Base-by-base conservation (phyloP, 371 early-diverging fungal species). In the Thermomucor indicae-seudaticae region DNA sequence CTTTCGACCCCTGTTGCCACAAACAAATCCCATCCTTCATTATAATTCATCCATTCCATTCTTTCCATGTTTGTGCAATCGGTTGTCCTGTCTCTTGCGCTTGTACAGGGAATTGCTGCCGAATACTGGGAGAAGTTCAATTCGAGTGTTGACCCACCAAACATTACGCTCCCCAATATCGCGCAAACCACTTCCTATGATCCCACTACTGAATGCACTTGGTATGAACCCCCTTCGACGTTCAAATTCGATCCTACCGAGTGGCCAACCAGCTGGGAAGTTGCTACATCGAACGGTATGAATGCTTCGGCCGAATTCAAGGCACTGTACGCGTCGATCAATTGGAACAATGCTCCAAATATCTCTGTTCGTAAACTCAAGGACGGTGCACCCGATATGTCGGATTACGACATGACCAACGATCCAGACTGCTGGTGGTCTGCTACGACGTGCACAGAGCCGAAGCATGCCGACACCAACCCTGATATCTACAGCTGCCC, bases 391-490 rank as follows among this genome's bases (percentile, higher is more conserved):
- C 41, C 59, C 29, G 46, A 53, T 20, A 56, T 57, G 47, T 32
- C 57, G 22, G 53, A 48, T 14, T 65, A 65, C 53, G 54, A 56
- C 32, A 20, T 43, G 20, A 32, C 4, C 55, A 38, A 17, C 2
- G 75, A 75, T 60, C 72, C 75, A 31, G 75, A 75, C 49, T 76
- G 77, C 55, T 76, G 77, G 77, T 76, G 77, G 77, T 65, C 68
- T 46, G 59, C 67, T 25, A 52, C 67, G 17, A 62, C 58, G 11
- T 76, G 77, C 52, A 72, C 73, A 38, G 43, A 52, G 24, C 77
- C 77, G 57, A 70, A 72, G 55, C 51, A 45, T 19, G 22, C 47
- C 2, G 56, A 47, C 39, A 52, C 71, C 45, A 67, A 69, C 29
- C 56, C 55, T 10, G 81, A 80, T 58, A 70, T 80, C 35, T 67